Percentiles rank a stretch among this genome's conserved stretches.
These are phyloP conservation scores for Aspergillus proliferans DNA, from an alignment of 2,329 filamentous ascomycete species.

Conservation along the genomic window DNA sequence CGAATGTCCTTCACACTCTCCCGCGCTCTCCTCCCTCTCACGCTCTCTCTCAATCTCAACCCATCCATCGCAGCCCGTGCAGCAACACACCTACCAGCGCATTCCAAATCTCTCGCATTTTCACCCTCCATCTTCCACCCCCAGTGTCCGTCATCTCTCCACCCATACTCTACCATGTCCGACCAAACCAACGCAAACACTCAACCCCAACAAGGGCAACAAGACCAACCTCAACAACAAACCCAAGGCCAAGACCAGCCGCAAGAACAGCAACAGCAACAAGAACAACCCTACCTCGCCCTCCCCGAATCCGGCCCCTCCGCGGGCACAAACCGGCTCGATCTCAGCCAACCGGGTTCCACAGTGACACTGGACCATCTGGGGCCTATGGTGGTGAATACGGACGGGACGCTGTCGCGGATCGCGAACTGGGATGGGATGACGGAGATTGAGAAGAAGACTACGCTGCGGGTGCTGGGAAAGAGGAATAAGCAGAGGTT, in stretches of 20 bases:
- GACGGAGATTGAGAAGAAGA: slow-evolving; percentile 61
- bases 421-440: slow-evolving; percentile 70
- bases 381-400: slow-evolving; percentile 68
- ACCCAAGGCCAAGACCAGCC: slow-evolving; percentile 5
- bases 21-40: slow-evolving; percentile 23
- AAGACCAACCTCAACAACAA: background rate
- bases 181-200: slow-evolving; percentile 5
- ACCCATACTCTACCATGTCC: slow-evolving; percentile 6
- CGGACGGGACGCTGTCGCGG: slow-evolving; percentile 63
- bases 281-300: slow-evolving; percentile 53
- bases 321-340: slow-evolving; percentile 71
- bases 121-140: slow-evolving; percentile 21
- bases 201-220: slow-evolving; percentile 6
- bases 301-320: slow-evolving; percentile 68
- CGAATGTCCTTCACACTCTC: slow-evolving; percentile 21
- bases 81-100: slow-evolving; percentile 4
- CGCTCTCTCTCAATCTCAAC: slow-evolving; percentile 13
- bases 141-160: slow-evolving; percentile 17
- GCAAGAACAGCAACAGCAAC: slow-evolving; percentile 8
- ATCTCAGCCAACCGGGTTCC: slow-evolving; percentile 43
- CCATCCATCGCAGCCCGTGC: slow-evolving; percentile 15
- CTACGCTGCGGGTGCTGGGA: slow-evolving; percentile 60
- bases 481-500: slow-evolving; percentile 62
- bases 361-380: slow-evolving; percentile 59
- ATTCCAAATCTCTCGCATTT: slow-evolving; percentile 6